A percentile compares a stretch with the other conserved stretches of the same genome.
phyloP scores from a whole-genome alignment of 768 basidiomycete genomes.

The Boletus rubropictus region DNA sequence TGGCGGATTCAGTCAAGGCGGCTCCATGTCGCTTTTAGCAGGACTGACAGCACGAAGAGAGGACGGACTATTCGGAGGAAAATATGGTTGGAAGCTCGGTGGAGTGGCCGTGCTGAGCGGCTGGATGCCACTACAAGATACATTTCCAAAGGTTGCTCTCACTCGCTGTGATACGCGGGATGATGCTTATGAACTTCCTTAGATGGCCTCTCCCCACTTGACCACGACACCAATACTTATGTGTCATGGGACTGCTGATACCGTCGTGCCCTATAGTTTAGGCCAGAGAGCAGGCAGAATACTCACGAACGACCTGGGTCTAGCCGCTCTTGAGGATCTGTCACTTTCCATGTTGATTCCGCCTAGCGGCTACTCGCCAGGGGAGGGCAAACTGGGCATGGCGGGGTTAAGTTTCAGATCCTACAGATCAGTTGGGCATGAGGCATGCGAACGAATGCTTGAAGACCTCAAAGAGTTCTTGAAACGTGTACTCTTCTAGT shows the following conservation, averaged over 20 bases:
- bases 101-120: conserved; percentile 72
- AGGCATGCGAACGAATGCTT: conserved; percentile 58
- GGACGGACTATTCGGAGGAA: conserved; percentile 26
- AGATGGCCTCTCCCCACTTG: conserved; percentile 62
- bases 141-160: conserved; percentile 59
- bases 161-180: background rate
- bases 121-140: conserved; percentile 66
- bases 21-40: conserved; percentile 68
- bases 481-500: conserved; percentile 44
- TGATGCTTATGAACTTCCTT: conserved; percentile 7
- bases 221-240: conserved; percentile 72
- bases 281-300: conserved; percentile 52
- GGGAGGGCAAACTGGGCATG: conserved; percentile 15
- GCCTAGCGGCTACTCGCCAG: conserved; percentile 17
- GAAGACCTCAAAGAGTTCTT: conserved; percentile 69
- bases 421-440: conserved; percentile 67
- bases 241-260: conserved; percentile 78
- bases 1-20: conserved; percentile 89
- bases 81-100: conserved; percentile 53
- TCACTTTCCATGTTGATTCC: conserved; percentile 30
- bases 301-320: conserved; percentile 49
- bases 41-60: conserved; percentile 41
- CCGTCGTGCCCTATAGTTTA: conserved; percentile 56
- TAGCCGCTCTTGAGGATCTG: conserved; percentile 35
- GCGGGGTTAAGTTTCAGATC: conserved; percentile 60